Evolutionary conservation across 331 rosid species (phyloP).

Genomic region (Rhamnella rubrinervis): DNA sequence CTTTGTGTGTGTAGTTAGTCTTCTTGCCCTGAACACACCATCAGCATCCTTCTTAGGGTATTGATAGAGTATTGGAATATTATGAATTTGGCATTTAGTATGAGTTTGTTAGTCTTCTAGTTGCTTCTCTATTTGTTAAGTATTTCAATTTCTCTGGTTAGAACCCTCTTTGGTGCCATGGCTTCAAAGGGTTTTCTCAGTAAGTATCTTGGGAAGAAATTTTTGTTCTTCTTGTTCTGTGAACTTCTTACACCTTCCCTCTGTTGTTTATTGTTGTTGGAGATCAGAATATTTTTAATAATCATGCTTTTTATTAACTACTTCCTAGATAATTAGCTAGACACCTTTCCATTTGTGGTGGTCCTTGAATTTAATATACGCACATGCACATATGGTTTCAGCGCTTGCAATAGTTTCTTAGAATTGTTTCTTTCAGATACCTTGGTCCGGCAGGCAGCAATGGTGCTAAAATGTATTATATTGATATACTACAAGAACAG

Average conservation of each 20-base stretch:
- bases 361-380: no score
- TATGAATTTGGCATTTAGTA: neutral
- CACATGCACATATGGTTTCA: neutral
- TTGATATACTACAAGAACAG: conserved; percentile 87
- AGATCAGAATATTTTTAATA: no score
- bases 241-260: no score
- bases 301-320: no score
- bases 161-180: neutral
- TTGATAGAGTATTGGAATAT: no score
- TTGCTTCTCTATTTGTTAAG: neutral
- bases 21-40: neutral
- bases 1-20: neutral
- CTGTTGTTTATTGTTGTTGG: no score
- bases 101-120: neutral
- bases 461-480: conserved; percentile 74
- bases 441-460: conserved; percentile 89
- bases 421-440: conserved; percentile 65
- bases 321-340: no score
- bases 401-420: conserved; percentile 20
- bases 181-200: neutral
- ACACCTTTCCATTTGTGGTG: no score
- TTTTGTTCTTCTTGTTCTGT: no score
- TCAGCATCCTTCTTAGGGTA: neutral
- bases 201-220: no score
- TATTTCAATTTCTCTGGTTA: no score